Evolutionary conservation across 2,329 filamentous ascomycete genomes (phyloP), one percentile per base, ranked within the genome.

Genomic region (Zalaria sp.): DNA sequence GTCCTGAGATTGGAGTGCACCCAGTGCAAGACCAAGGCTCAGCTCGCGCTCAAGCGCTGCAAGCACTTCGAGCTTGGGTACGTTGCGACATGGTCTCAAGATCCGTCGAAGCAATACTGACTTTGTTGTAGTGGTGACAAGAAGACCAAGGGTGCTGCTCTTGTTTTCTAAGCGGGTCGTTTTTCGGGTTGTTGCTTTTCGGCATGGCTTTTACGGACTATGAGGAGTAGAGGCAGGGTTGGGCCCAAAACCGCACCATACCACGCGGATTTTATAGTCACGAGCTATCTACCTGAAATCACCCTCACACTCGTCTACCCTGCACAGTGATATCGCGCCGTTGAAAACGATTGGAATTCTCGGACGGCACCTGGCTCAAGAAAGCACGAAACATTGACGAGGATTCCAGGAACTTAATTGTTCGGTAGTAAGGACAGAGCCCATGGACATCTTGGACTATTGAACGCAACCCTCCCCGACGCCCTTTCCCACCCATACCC

Each of bases 41-140:
- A 98, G 77, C 78, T 98, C 64, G 79, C 91, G 58, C 77, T 98
- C 71, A 98, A 98, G 84, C 86, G 91, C 67, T 98, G 91, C 87
- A 98, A 98, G 84, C 91, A 98, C 80, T 98, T 98, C 73, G 91
- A 98, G 77, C 76, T 98, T 64, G 91, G 87, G 85, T 93, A 87
- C 53, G 85, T 79, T 51, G 6, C 11, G 4, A 25, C 7, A 18
- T 42, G 27, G 25, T 48, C 35, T 35, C 39, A 29, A 35, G 28
- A 38, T 4, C 27, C 29, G 6, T 41, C 46, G 40, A 40, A 54
- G 68, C 18, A 9, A 75, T 64, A 75, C 60, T 39, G 44, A 46
- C 47, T 50, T 47, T 40, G 18, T 50, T 47, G 60, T 58, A 93
- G 91, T 81, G 91, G 91, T 80, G 91, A 98, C 83, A 98, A 98